Evolutionary conservation across 805 yeast genomes (phyloP), one percentile per base, ranked within the genome.

Genomic region (Starmerella tilneyi): DNA sequence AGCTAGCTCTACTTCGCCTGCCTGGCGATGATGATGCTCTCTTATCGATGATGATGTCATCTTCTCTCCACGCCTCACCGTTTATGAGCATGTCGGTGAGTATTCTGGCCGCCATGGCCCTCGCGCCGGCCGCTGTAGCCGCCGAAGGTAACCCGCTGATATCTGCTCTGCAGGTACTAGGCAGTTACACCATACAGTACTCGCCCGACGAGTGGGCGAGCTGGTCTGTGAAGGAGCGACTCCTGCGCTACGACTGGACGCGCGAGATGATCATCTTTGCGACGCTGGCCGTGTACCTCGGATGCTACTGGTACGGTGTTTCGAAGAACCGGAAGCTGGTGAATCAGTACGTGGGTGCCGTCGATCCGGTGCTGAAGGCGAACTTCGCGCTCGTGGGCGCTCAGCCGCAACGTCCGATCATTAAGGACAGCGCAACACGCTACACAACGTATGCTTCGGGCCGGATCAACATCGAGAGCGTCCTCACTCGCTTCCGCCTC

Each of bases 361-460:
- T 78, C 32, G 59, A 69, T 26, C 73, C 71, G 1, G 74, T 71
- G 9, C 69, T 88, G 48, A 67, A 71, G 35, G 72, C 73, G 31
- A 81, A 88, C 61, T 92, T 92, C 61, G 75, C 70, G 56, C 86
- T 81, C 60, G 88, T 81, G 48, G 95, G 95, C 27, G 48, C 52
- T 41, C 33, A 46, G 19, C 55, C 52, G 19, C 50, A 44, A 8
- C 37, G 43, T 16, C 63, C 76, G 56, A 69, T 71, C 51, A 68
- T 78, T 54, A 72, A 75, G 61, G 94, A 81, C 59, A 73, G 77
- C 40, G 67, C 78, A 21, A 78, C 80, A 55, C 67, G 71, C 48
- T 84, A 64, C 63, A 64, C 71, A 9, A 69, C 83, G 29, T 92
- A 84, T 61, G 94, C 96, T 34, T 74, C 94, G 46, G 98, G 98